Evolutionary conservation across 768 basidiomycete genomes (phyloP), one percentile per base, ranked within the genome.

Genomic region (Pulveroboletus sp.): DNA sequence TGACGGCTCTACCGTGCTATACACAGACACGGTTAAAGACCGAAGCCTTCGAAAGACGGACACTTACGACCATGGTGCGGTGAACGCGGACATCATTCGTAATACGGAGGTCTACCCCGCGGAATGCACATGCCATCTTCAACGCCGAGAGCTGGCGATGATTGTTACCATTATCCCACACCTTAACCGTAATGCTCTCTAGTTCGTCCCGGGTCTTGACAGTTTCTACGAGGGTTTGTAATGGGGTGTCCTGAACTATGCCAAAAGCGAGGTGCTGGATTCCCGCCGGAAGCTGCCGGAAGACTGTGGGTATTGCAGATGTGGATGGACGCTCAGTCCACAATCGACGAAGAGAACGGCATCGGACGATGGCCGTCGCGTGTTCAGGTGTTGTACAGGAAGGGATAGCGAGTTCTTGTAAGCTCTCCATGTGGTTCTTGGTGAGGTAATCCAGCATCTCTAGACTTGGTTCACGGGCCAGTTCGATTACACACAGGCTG

Each of bases 61-160:
- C 49, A 72, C 81, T 62, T 61, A 83, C 80, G 50, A 73, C 63
- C 58, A 77, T 62, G 39, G 70, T 59, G 43, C 86, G 78, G 65
- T 84, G 83, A 49, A 64, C 64, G 51, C 70, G 66, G 37, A 86
- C 69, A 58, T 84, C 77, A 41, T 64, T 66, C 27, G 77, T 77
- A 32, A 81, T 65, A 46, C 67, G 65, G 56, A 87, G 63, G 27
- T 76, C 76, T 39, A 87, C 71, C 41, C 84, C 84, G 52, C 74
- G 73, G 57, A 74, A 73, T 14, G 81, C 83, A 64, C 86, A 89
- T 5, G 76, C 77, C 57, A 84, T 81, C 67, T 76, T 80, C 52
- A 89, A 68, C 35, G 72, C 70, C 21, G 78, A 58, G 31, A 84
- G 71, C 54, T 77, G 72, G 35, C 74, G 68, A 48, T 86, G 78